These are phyloP conservation scores for Fusarium nodosum DNA, from an alignment of 2,329 filamentous ascomycete species.

Conservation along the genomic window DNA sequence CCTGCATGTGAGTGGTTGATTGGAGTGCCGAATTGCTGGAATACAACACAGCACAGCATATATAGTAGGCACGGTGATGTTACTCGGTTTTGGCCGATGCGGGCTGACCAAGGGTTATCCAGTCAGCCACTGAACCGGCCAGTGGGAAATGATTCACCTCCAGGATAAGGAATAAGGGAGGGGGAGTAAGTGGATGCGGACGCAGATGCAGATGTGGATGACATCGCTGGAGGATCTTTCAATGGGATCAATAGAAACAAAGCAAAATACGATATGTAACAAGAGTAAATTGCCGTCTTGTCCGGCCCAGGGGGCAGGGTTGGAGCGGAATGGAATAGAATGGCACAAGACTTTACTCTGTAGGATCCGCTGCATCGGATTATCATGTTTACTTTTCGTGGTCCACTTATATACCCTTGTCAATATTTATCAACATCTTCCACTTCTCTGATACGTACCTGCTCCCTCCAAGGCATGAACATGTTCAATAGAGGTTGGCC, in stretches of 20 bases:
- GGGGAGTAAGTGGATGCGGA: not conserved
- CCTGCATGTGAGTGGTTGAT: constrained; percentile 35
- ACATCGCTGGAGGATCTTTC: constrained; percentile 25
- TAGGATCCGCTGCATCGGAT: constrained; percentile 30
- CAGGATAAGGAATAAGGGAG: constrained; percentile 18
- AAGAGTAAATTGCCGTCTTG: not conserved
- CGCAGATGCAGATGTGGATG: constrained; percentile 1
- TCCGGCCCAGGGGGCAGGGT: not conserved
- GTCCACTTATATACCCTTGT: constrained; percentile 34
- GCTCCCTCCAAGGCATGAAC: constrained; percentile 3
- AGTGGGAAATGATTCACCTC: constrained; percentile 36
- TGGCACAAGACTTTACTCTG: constrained; percentile 18
- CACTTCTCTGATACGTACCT: constrained; percentile 24
- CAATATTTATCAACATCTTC: constrained; percentile 25
- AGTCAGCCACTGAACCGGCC: constrained; percentile 47
- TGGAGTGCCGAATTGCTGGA: constrained; percentile 42
- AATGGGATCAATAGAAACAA: constrained; percentile 22
- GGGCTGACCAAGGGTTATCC: constrained; percentile 36
- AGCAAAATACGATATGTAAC: constrained; percentile 28
- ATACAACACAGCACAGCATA: constrained; percentile 22
- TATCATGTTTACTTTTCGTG: constrained; percentile 33
- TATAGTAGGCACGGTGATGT: not conserved
- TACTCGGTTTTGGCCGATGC: constrained; percentile 49
- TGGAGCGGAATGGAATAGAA: not conserved
- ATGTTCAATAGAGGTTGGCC: constrained; percentile 15